phyloP scores from a whole-genome alignment of 768 basidiomycete species.

The Hygrophorus pudorinus region DNA sequence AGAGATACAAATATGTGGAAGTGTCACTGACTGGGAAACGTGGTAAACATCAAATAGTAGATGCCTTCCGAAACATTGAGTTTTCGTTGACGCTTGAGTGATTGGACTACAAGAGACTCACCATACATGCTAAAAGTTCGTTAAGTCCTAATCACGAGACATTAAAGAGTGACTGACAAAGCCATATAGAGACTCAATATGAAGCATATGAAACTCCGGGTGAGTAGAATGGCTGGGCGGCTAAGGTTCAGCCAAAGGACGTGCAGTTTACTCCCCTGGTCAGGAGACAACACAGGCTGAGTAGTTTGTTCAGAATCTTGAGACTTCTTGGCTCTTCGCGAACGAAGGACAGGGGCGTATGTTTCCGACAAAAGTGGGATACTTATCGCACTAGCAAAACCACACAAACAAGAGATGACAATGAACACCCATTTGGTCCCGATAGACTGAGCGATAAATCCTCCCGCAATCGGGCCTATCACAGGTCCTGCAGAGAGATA shows the following conservation, averaged over 20 bases:
- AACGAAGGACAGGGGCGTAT: constrained; percentile 60
- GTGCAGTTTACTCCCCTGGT: constrained; percentile 20
- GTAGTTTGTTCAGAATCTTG: constrained; percentile 37
- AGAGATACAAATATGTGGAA: background rate
- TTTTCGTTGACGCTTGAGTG: background rate
- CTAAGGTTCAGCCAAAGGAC: constrained; percentile 53
- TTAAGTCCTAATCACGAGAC: background rate
- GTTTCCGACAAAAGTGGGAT: constrained; percentile 63
- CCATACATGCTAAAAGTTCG: constrained; percentile 15
- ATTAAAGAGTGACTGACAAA: constrained; percentile 16
- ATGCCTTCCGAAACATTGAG: constrained; percentile 18
- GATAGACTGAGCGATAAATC: constrained; percentile 38
- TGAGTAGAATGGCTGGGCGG: constrained; percentile 50
- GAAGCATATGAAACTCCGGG: constrained; percentile 58
- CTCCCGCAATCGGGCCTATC: constrained; percentile 43
- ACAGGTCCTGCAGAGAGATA: constrained; percentile 22
- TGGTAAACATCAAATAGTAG: constrained; percentile 22
- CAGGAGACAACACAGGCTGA: constrained; percentile 15
- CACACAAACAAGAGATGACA: constrained; percentile 33
- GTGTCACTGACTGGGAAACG: constrained; percentile 43
- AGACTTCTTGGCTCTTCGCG: constrained; percentile 27
- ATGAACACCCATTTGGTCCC: constrained; percentile 44
- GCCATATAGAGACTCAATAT: constrained; percentile 61
- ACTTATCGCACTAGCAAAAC: constrained; percentile 33
- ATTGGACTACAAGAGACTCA: constrained; percentile 20